Evolutionary conservation across 306 rosid species (phyloP), one percentile per base, ranked within the genome.

Genomic region (Sicyos edulis): DNA sequence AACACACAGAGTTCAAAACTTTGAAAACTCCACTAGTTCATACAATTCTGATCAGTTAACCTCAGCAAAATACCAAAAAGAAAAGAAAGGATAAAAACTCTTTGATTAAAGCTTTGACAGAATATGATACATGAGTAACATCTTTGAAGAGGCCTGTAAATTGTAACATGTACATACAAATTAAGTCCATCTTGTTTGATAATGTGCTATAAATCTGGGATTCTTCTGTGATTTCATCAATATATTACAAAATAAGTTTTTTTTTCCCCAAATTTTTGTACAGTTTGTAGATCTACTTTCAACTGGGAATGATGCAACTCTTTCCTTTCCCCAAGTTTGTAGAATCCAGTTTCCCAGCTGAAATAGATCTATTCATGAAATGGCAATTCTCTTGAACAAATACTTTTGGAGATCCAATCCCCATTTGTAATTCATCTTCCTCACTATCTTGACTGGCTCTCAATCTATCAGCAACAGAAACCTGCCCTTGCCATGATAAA

Each of bases 381-480:
- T 75, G 70, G 37, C 76, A 69, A 54, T 51, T 40, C 26, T 71
- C 70, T 67, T 67, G 82, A 14, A 66, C 76, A 37, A 11, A 76
- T 40, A 20, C 77, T 75, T 75, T 81, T 40, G 87, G 81, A 10
- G 79, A 78, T 42, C 85, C 84, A 61, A 78, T 67, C 57, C 76
- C 83, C 78, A 40, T 73, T 49, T 61, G 51, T 16, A 74, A 47
- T 34, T 14, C 57, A 11, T 42, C 29, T 26, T 26, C 29, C 29
- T 26, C 29, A 26, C 29, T 26, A 26, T 26, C 29, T 26, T 26
- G 29, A 24, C 55, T 22, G 2, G 29, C 73, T 52, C 74, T 77
- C 72, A 80, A 49, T 70, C 81, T 78, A 59, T 88, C 88, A 26
- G 82, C 82, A 32, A 81, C 81, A 20, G 72, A 78, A 55, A 83